Base-by-base conservation (phyloP, 2,329 filamentous ascomycete species). In the Endothia cerciana region DNA sequence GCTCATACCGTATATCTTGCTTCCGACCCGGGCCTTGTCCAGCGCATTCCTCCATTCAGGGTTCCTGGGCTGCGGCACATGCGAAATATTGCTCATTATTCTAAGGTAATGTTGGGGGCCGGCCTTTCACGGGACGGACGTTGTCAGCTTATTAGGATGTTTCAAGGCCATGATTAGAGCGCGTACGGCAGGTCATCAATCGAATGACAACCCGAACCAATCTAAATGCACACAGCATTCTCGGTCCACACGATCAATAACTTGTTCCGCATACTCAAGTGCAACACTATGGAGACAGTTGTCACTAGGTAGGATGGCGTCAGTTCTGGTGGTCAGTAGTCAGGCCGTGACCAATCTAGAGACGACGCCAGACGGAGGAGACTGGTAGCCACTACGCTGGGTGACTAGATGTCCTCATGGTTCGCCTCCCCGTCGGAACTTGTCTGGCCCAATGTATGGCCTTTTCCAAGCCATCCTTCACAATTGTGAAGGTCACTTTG, bases 11-110 rank as follows among this genome's bases (percentile, higher is more conserved):
- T n/a, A 17, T 25, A 28, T 56, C n/a, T 60, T n/a, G 30, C 55
- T 33, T n/a, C 56, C 63, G 65, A 64, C 65, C 61, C 55, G 40
- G 59, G 59, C 47, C 59, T 40, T 22, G 43, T 58, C 47, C 47
- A 38, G 8, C 25, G 30, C 11, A 4, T 28, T 17, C 36, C 57
- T n/a, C 57, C 57, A 63, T 25, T 56, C 55, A 60, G 38, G 36
- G 43, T 58, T 33, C n/a, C 28, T 59, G 30, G 38, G 55, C 7
- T 49, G 33, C 28, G 45, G 38, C 64, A 66, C 55, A 63, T 60
- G 60, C 33, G 2, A 62, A 15, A 36, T 13, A 3, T 28, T 36
- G 28, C 28, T 36, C 51, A 11, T 36, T 36, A 55, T 55, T 55
- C 36, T 10, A 33, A 36, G 28, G 17, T 17, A 36, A 1, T 33